Base-by-base conservation (phyloP, 306 rosid genomes). In the Chamaecrista fasciculata region DNA sequence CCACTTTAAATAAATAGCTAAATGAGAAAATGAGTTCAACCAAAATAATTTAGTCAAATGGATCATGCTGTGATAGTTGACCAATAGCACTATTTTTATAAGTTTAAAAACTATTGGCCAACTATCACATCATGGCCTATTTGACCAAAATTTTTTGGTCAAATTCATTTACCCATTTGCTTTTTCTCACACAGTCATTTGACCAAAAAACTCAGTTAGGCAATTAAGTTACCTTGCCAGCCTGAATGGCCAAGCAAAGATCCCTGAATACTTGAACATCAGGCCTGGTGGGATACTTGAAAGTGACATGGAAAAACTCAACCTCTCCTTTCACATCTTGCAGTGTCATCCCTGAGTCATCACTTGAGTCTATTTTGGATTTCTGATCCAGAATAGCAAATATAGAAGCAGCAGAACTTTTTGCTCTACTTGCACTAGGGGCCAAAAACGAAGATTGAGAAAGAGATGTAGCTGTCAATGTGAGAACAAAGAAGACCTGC, bases 401-500 rank as follows among this genome's bases (percentile, higher is more conserved):
- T 64, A 84, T 72, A 6, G 86, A 81, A 59, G 76, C 81, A 2
- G 81, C 57, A 14, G 84, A 49, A 44, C 34, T 44, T 60, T 76
- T 72, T 61, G 73, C 89, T 69, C 72, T 84, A 31, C 76, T 43
- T 43, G 79, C 51, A 25, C 79, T 77, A 43, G 86, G 80, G 43
- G 76, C 69, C 39, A 84, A 2, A 60, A 81, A 51, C 19, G 80
- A 55, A 14, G 83, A 58, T 51, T 78, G 89, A 60, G 89, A 63
- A 29, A 84, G 11, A 48, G 75, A 82, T 18, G 53, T 1, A 11
- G 86, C 86, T 9, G 83, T 71, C 75, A 84, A 62, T 14, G 72
- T 64, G 39, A 84, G 73, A 60, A 85, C 83, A 69, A 84, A 75
- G 84, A 84, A 84, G 29, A 84, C 86, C 89, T 81, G 75, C 14